Evolutionary conservation across 306 rosid species (phyloP).

Genomic region (cucumber (Cucumis sativus)): DNA sequence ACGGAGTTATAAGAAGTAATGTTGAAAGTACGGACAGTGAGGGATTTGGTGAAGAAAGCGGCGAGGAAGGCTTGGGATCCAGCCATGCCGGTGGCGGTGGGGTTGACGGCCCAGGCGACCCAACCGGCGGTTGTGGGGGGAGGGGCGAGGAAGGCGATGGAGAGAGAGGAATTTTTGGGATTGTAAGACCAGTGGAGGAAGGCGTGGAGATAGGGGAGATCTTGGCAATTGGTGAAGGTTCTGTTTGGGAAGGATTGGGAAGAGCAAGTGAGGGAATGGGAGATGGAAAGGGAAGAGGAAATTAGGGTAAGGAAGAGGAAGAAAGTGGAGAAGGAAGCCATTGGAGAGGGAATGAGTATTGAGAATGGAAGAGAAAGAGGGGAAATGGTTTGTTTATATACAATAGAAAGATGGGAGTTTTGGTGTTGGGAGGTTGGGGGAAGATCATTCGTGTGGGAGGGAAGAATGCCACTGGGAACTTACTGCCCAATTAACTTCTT

Average conservation of each 20-base stretch:
- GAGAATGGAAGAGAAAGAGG: neutral
- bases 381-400: neutral
- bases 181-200: conserved; percentile 48
- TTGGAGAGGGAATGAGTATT: neutral
- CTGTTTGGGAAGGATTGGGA: conserved; percentile 25
- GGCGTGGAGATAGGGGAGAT: conserved; percentile 33
- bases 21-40: conserved; percentile 20
- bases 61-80: conserved; percentile 54
- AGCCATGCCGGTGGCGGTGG: conserved; percentile 29
- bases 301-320: neutral
- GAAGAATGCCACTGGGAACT: neutral
- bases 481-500: neutral
- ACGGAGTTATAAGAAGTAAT: conserved; percentile 3
- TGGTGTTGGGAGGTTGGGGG: neutral
- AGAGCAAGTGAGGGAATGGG: conserved; percentile 26
- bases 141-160: conserved; percentile 43
- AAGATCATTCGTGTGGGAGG: neutral
- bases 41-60: neutral
- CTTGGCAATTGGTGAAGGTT: conserved; percentile 35
- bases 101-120: conserved; percentile 80
- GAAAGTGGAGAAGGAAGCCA: neutral
- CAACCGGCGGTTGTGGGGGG: conserved; percentile 33
- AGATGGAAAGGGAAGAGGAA: conserved; percentile 12
- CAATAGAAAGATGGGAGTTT: neutral
- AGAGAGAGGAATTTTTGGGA: conserved; percentile 36